Evolutionary conservation across 164 flowering plant species (phyloP).

Genomic region (Magnolia kwangsiensis): DNA sequence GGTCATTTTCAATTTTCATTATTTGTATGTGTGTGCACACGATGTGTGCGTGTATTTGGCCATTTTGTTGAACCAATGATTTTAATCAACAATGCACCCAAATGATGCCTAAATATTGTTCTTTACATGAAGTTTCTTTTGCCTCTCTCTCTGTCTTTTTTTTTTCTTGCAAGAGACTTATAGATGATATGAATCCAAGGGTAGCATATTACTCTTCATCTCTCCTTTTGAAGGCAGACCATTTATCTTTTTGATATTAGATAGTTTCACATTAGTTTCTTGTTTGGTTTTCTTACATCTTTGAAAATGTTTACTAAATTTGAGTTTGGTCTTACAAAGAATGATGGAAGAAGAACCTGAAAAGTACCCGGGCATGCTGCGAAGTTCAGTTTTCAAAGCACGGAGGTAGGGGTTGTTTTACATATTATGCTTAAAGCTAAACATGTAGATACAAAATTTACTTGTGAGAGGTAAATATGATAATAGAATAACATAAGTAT

Average conservation of each 20-base stretch:
- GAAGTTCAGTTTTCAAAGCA: constrained; percentile 79
- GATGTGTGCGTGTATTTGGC: too few species aligned
- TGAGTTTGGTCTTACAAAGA: constrained; percentile 46
- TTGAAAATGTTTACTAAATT: constrained; percentile 9
- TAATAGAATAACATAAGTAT: too few species aligned
- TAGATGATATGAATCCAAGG: constrained; percentile 95
- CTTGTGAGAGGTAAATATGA: too few species aligned
- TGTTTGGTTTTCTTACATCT: constrained; percentile 3
- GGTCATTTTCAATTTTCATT: too few species aligned
- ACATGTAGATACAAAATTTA: background rate
- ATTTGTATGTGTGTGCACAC: too few species aligned
- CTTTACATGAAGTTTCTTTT: too few species aligned
- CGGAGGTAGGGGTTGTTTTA: constrained; percentile 55
- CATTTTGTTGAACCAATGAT: too few species aligned
- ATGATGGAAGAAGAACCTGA: constrained; percentile 98
- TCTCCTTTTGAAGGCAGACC: constrained; percentile 85
- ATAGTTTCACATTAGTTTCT: background rate
- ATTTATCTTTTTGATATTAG: background rate
- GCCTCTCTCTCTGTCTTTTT: too few species aligned
- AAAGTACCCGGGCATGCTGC: constrained; percentile 79
- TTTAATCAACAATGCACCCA: too few species aligned
- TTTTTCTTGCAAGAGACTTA: constrained; percentile 57
- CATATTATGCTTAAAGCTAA: background rate
- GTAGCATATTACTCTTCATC: constrained; percentile 95
- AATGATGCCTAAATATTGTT: too few species aligned